phyloP scores from a whole-genome alignment of 805 yeast genomes.

The Tetrapisispora arboricola region DNA sequence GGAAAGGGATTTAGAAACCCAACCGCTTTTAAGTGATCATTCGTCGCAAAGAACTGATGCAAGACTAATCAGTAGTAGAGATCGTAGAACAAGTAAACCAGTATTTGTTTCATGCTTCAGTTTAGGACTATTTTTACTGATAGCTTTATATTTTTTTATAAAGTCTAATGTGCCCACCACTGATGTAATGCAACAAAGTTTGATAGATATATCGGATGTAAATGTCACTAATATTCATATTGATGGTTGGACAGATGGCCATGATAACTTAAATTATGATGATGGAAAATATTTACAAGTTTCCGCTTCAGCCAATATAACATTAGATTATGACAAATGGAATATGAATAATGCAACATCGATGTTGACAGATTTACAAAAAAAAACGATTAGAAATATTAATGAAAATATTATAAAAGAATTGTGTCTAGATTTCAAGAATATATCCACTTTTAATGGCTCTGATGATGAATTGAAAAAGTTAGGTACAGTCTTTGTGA shows the following conservation, averaged over 20 bases:
- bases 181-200: conserved; percentile 12
- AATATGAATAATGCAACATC: conserved; percentile 3
- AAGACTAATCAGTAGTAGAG: too few species aligned
- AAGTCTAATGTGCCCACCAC: conserved; percentile 7
- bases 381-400: conserved; percentile 7
- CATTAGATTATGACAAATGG: conserved; percentile 16
- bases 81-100: not conserved
- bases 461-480: conserved; percentile 5
- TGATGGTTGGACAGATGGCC: conserved; percentile 22
- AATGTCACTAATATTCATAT: conserved; percentile 14
- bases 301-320: conserved; percentile 7
- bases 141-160: not conserved
- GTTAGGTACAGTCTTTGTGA: conserved; percentile 13
- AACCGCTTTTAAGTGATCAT: conserved; percentile 10
- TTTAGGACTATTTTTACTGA: not conserved
- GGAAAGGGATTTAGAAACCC: conserved; percentile 12
- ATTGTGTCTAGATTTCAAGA: conserved; percentile 19
- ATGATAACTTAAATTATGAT: conserved; percentile 10
- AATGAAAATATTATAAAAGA: conserved; percentile 14
- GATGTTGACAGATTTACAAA: conserved; percentile 6
- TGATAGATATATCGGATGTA: conserved; percentile 15
- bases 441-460: conserved; percentile 19
- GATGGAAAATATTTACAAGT: conserved; percentile 16
- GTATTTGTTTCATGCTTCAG: not conserved
- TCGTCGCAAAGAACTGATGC: not conserved